These are phyloP conservation scores for Calophaca sinica DNA, from an alignment of 306 rosid genomes.

Conservation along the genomic window DNA sequence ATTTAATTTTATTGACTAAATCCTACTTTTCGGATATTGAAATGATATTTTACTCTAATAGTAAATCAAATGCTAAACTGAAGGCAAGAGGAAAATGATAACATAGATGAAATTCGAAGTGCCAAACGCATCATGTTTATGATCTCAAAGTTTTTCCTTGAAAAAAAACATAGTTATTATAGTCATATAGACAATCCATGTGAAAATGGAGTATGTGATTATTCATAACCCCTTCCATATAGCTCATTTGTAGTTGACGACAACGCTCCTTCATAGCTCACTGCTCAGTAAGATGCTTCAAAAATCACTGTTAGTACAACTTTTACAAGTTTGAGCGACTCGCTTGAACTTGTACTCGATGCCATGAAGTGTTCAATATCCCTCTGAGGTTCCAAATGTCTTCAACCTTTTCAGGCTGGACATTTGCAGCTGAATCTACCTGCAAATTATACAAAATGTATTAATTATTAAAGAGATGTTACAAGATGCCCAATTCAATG, in stretches of 20 bases:
- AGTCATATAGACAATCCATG: background rate
- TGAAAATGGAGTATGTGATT: background rate
- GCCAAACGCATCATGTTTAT: constrained; percentile 15
- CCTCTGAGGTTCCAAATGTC: constrained; percentile 95
- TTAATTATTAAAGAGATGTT: background rate
- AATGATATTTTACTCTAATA: too few relatives aligned
- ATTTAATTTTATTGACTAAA: too few relatives aligned
- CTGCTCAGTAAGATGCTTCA: constrained; percentile 30
- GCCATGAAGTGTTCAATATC: constrained; percentile 92
- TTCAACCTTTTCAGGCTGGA: constrained; percentile 85
- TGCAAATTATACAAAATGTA: constrained; percentile 47
- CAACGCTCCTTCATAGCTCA: constrained; percentile 9
- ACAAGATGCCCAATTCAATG: constrained; percentile 3
- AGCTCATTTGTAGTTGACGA: background rate
- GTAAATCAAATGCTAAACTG: background rate
- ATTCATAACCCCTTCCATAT: constrained; percentile 10
- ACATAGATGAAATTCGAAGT: background rate
- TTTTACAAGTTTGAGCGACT: constrained; percentile 75
- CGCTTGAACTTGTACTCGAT: constrained; percentile 74
- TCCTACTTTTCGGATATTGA: too few relatives aligned
- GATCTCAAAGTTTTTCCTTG: background rate
- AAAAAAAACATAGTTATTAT: constrained; percentile 9
- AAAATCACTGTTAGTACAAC: background rate
- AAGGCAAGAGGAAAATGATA: background rate
- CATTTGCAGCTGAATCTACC: constrained; percentile 92